A percentile compares a stretch with the other conserved stretches of the same genome.
Conservation (phyloP, 2,329 filamentous ascomycete genomes). For the Paecilomyces variotii region DNA sequence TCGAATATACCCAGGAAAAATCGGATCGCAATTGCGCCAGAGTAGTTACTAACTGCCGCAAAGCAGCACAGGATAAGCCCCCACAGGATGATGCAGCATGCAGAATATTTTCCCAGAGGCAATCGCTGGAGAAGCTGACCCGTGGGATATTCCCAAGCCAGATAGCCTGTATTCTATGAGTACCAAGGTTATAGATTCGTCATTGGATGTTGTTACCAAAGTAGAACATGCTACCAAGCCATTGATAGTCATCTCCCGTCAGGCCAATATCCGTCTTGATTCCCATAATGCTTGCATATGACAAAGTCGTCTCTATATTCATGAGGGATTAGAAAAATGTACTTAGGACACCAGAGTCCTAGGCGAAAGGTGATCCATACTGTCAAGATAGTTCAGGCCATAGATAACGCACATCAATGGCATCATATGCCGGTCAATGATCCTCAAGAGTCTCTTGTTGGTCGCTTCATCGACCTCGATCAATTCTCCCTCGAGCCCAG, state of each 20-base stretch:
- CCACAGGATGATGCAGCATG: constrained; percentile 58
- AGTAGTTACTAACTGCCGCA: constrained; percentile 53
- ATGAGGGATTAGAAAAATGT: neutral
- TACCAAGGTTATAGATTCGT: constrained; percentile 12
- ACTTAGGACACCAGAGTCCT: neutral
- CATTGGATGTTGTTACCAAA: constrained; percentile 28
- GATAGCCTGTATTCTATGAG: constrained; percentile 28
- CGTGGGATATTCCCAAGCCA: constrained; percentile 59
- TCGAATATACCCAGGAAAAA: constrained; percentile 64
- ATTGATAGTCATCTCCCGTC: constrained; percentile 41
- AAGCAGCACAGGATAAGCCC: constrained; percentile 54
- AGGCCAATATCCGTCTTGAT: constrained; percentile 41
- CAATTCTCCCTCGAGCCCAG: constrained; percentile 40
- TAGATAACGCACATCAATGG: constrained; percentile 53
- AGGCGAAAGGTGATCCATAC: constrained; percentile 16
- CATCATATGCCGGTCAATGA: constrained; percentile 57
- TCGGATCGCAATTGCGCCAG: constrained; percentile 55
- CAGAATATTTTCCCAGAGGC: constrained; percentile 59
- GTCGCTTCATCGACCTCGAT: constrained; percentile 49
- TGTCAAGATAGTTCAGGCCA: constrained; percentile 50
- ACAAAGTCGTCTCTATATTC: constrained; percentile 38
- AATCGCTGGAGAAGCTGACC: constrained; percentile 56
- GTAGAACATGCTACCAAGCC: constrained; percentile 46
- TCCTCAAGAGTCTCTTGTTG: constrained; percentile 51
- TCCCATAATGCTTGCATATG: constrained; percentile 49